Conservation (phyloP, 345 rosid genomes). For the Linum tenue region DNA sequence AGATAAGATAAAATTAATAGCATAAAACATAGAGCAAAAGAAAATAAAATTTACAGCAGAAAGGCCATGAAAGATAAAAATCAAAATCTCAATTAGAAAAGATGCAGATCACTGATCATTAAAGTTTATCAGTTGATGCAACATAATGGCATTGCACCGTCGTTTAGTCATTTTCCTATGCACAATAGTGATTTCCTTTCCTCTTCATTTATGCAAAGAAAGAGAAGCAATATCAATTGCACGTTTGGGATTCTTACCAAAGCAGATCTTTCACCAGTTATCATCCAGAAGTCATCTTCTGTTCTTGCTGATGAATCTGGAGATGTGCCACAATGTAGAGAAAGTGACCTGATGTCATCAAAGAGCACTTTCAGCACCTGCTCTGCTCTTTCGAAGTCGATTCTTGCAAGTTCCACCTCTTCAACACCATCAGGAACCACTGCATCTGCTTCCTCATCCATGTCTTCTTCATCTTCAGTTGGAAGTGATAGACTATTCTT, state of each 20-base stretch:
- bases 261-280: conserved; percentile 34
- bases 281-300: conserved; percentile 42
- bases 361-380: conserved; percentile 62
- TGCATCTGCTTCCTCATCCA: conserved; percentile 96
- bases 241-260: conserved; percentile 32
- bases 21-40: background rate
- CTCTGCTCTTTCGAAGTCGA: conserved; percentile 74
- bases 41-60: background rate
- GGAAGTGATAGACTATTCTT: conserved; percentile 80
- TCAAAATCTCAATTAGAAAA: too few species aligned
- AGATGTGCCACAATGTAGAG: conserved; percentile 41
- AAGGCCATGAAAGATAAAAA: background rate
- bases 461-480: conserved; percentile 88
- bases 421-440: conserved; percentile 95
- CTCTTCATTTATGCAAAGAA: background rate
- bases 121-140: too few species aligned
- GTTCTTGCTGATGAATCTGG: conserved; percentile 33
- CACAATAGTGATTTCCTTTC: too few species aligned
- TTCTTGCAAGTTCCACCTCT: conserved; percentile 92
- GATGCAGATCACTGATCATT: too few species aligned
- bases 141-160: too few species aligned
- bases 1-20: background rate
- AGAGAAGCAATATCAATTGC: conserved; percentile 2
- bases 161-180: too few species aligned
- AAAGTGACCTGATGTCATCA: conserved; percentile 69